Evolutionary conservation across 495 filamentous ascomycete species (phyloP), one percentile per base, ranked within the genome.

Genomic region (Hypoxylon fuscum): DNA sequence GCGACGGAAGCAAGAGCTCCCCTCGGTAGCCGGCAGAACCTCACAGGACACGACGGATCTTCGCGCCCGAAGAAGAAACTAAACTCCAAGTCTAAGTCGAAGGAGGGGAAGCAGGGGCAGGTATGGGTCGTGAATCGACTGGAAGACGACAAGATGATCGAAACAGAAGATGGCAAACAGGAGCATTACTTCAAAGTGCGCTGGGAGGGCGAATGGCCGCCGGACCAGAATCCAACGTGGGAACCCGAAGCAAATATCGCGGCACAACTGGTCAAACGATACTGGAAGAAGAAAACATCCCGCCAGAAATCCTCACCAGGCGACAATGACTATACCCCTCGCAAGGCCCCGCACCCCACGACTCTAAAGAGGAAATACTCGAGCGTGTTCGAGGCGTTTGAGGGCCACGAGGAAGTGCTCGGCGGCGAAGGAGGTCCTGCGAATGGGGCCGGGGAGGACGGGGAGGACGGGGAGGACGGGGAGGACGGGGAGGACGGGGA

Each of bases 161-260:
- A 72, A 7, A 66, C 74, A 29, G 63, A 58, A 32, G 54, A 68
- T 7, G 70, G 68, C n/a, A 15, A 17, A 20, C 31, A 29, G 1
- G 41, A 55, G 15, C 68, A 59, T 1, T 66, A 68, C 40, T 82
- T 76, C 55, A 71, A 75, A 7, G 79, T 82, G 2, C 67, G 74
- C 20, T 82, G 79, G 79, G 70, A 63, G n/a, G 79, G 79, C 4
- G 55, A 79, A 23, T 82, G 79, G 79, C 79, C 79, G 0, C 57
- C 66, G 1, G 72, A 73, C 9, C 74, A 80, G 38, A 78, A 81
- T 43, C 77, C 76, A 0, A 77, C 77, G 0, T 82, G 79, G 79
- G 79, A 81, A 58, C 79, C 77, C 0, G 73, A 70, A 32, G 70
- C 69, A 2, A 77, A 80, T 31, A 75, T 82, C 11, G 41, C 74